Evolutionary conservation across 23 red algal species (phyloP).

Genomic region (Gracilaria caudata): DNA sequence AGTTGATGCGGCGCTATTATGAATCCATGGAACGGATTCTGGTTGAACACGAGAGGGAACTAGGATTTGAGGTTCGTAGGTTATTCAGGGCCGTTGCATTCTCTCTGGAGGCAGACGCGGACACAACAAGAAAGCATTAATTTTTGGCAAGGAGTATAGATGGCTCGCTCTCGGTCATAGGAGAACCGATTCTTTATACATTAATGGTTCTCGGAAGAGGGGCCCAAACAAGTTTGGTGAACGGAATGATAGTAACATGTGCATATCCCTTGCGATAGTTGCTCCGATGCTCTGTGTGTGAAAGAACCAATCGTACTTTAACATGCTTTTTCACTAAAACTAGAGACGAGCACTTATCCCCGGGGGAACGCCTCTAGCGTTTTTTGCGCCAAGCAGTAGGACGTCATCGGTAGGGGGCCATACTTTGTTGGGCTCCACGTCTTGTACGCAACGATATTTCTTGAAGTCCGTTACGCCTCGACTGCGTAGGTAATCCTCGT

Average conservation of each 20-base stretch:
- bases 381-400: neutral
- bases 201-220: neutral
- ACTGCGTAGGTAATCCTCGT: slow-evolving; percentile 92
- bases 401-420: slow-evolving; percentile 66
- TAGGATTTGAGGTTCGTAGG: slow-evolving; percentile 15
- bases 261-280: neutral
- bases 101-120: slow-evolving; percentile 2
- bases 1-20: slow-evolving; percentile 12
- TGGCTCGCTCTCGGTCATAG: neutral
- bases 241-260: neutral
- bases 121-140: slow-evolving; percentile 4
- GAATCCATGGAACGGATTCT: slow-evolving; percentile 20
- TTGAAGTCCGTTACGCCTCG: slow-evolving; percentile 79
- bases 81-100: slow-evolving; percentile 7
- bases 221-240: neutral
- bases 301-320: no score
- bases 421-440: slow-evolving; percentile 78
- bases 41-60: neutral
- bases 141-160: neutral
- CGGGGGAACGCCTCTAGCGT: slow-evolving; percentile 31
- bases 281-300: no score
- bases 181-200: neutral
- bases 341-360: slow-evolving; percentile 55
- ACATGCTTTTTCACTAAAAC: neutral
- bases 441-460: slow-evolving; percentile 83